Evolutionary conservation across 2,329 filamentous ascomycete species (phyloP), one percentile per base, ranked within the genome.

Genomic region (Arthrobotrys sinensis): DNA sequence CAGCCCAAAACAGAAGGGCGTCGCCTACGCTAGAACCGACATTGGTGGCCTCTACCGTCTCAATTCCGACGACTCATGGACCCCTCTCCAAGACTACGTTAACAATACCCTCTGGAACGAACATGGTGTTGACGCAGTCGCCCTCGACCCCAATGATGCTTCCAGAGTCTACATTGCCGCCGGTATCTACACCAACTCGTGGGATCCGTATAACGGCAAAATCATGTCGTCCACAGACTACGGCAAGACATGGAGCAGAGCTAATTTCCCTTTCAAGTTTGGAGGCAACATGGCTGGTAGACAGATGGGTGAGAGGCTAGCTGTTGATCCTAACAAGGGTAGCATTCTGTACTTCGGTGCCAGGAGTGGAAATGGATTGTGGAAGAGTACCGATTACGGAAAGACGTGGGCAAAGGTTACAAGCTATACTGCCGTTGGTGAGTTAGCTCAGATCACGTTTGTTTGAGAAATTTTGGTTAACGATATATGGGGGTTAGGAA

Each of bases 281-380:
- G 88, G 88, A 3, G 88, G 88, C 0, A 90, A 90, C 81, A 90
- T 89, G 88, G 88, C 88, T 3, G 89, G 89, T 1, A 86, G 89
- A 21, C 88, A 88, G 3, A 88, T 87, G 83, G 89, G 89, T 10
- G 89, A 82, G 81, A 86, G 88, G 12, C 85, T 90, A 1, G 88
- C 88, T 1, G 86, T 90, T 6, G 88, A 90, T 80, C 88, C 88
- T 0, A 86, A 87, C 63, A 88, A 89, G 80, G 86, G 87, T 36
- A 85, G 87, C 28, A 87, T 89, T 73, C 81, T 90, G 21, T 90
- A 88, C 82, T 89, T 89, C 68, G 89, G 88, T 2, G 88, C 88
- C 0, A 85, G 88, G 55, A 89, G 87, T 75, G 88, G 88, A 3
- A 87, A 90, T 38, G 89, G 89, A 1, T 84, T 90, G 1, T 90